Evolutionary conservation across 2,329 filamentous ascomycete species (phyloP), one percentile per base, ranked within the genome.

Genomic region (Waltergamsia citrina): DNA sequence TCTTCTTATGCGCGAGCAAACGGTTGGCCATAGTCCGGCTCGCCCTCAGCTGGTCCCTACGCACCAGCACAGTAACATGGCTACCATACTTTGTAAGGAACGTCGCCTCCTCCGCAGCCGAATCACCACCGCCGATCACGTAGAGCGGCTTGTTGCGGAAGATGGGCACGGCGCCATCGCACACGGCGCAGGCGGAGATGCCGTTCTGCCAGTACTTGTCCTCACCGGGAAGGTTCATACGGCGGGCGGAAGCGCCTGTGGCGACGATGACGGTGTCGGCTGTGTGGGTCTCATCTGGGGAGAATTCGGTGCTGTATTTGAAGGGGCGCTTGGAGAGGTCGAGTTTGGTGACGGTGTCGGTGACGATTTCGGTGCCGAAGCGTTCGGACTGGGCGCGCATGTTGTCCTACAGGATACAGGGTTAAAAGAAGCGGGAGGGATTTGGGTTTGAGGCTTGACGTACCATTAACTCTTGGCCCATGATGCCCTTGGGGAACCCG

Each of bases 31-130:
- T 98, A 50, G 90, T 85, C 64, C 81, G 86, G 62, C 78, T 85
- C 29, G 92, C 92, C 39, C 92, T 78, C 43, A 98, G 74, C 56
- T 81, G 75, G 54, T 94, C 88, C 50, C 76, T 81, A 44, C 92
- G 78, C 38, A 98, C 93, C 23, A 98, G 74, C 6, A 98, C 92
- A 15, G 85, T 94, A 41, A 98, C 90, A 58, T 92, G 86, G 62
- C 80, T 86, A 43, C 83, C 92, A 66, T 96, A 98, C 71, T 96
- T 98, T 41, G 92, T 94, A 48, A 98, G 67, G 68, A 95, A 98
- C 49, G 94, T 81, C 37, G 88, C 87, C 73, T 98, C 92, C 65
- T 98, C 93, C 19, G 93, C 92, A 14, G 92, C 92, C 12, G 85
- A 94, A 64, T 98, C 92, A 51, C 92, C 92, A 43, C 92, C 93